A percentile compares a stretch with the other conserved stretches of the same genome.
Evolutionary conservation across 371 early-diverging fungal genomes (phyloP).

Genomic region (Mortierella sp.): DNA sequence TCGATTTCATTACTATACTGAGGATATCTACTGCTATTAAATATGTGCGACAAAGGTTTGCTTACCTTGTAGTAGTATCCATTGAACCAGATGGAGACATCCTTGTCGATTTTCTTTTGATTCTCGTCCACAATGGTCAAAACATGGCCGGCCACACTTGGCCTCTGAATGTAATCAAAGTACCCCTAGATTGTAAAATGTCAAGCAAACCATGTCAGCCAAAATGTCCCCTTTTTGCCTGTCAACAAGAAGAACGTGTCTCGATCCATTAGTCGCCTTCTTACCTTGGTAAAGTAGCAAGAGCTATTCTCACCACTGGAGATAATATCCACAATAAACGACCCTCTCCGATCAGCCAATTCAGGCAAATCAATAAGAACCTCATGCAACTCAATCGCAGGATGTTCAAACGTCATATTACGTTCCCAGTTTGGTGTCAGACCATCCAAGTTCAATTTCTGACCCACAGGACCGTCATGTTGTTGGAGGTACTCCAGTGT

Average conservation of each 20-base stretch:
- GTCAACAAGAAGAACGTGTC: not conserved
- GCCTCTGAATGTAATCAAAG: constrained; percentile 62
- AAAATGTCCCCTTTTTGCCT: not conserved
- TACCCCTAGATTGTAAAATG: constrained; percentile 57
- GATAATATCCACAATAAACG: constrained; percentile 54
- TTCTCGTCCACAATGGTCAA: constrained; percentile 65
- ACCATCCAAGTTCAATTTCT: constrained; percentile 41
- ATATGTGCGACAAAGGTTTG: not conserved
- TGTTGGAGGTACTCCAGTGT: constrained; percentile 53
- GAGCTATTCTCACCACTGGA: constrained; percentile 48
- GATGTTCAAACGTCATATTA: constrained; percentile 20
- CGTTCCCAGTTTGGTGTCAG: constrained; percentile 54
- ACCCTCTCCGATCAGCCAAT: constrained; percentile 36
- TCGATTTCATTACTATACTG: not conserved
- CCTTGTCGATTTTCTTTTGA: constrained; percentile 31
- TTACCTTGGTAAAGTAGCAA: constrained; percentile 55
- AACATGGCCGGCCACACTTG: constrained; percentile 66
- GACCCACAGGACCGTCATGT: constrained; percentile 24
- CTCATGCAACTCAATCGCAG: constrained; percentile 40
- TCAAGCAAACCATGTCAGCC: not conserved
- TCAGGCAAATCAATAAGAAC: constrained; percentile 38
- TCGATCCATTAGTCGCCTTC: not conserved
- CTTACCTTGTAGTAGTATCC: constrained; percentile 65
- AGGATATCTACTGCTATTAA: not conserved
- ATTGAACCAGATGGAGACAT: constrained; percentile 61